Conservation (phyloP, 495 filamentous ascomycete genomes). For the Polyplosphaeria fusca region DNA sequence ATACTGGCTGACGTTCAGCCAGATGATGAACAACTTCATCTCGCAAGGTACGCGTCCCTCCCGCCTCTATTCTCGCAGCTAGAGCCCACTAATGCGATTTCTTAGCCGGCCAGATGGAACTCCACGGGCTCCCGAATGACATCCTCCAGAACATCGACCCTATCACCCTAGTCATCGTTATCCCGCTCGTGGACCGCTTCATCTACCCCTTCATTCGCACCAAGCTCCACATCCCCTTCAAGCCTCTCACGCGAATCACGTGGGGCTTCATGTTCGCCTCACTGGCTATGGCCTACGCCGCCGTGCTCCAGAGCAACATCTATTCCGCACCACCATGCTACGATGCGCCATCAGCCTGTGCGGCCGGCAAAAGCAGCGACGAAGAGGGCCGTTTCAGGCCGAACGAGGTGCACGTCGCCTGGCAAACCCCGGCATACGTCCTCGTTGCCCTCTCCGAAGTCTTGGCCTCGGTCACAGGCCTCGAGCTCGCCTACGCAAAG, state of each 20-base stretch:
- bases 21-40: slow-evolving; percentile 38
- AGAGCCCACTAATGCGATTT: slow-evolving; percentile 38
- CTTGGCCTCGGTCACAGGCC: slow-evolving; percentile 55
- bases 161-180: slow-evolving; percentile 34
- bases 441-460: slow-evolving; percentile 68
- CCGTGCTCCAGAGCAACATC: slow-evolving; percentile 32
- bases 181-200: slow-evolving; percentile 33
- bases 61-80: background rate
- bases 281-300: slow-evolving; percentile 24
- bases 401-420: slow-evolving; percentile 30
- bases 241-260: slow-evolving; percentile 26
- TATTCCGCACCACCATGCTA: slow-evolving; percentile 32
- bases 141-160: slow-evolving; percentile 37
- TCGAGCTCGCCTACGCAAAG: slow-evolving; percentile 74
- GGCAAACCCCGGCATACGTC: slow-evolving; percentile 32
- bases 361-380: slow-evolving; percentile 6
- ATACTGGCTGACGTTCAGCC: slow-evolving; percentile 37
- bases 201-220: slow-evolving; percentile 35
- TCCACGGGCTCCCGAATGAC: slow-evolving; percentile 58
- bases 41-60: slow-evolving; percentile 27
- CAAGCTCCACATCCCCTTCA: slow-evolving; percentile 20
- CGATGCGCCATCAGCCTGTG: slow-evolving; percentile 17
- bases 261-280: slow-evolving; percentile 33
- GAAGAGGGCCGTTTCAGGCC: slow-evolving; percentile 11
- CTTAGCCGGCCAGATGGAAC: slow-evolving; percentile 56